Evolutionary conservation across 2,329 filamentous ascomycete genomes (phyloP).

Genomic region (Lasiodiplodia sp.): DNA sequence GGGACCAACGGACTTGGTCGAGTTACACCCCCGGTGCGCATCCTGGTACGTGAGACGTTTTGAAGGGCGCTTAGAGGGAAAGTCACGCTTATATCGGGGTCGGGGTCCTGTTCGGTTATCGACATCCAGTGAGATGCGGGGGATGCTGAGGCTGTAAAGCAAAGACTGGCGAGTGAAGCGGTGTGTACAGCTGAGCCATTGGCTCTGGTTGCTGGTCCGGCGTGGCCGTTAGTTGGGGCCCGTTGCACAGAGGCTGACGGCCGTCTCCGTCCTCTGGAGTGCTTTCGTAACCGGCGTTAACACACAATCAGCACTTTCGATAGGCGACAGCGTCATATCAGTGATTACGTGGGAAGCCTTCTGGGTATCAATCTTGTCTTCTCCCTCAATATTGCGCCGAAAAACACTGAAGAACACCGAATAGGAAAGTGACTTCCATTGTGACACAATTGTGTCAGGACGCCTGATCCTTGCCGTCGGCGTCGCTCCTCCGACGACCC

Average conservation of each 20-base stretch:
- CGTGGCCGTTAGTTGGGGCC: not conserved
- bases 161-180: not conserved
- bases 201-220: not conserved
- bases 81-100: not conserved
- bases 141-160: not conserved
- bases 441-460: not conserved
- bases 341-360: not conserved
- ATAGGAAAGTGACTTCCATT: not conserved
- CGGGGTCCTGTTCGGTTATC: not conserved
- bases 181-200: not conserved
- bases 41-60: not conserved
- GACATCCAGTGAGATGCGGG: not conserved
- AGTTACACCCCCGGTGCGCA: constrained; percentile 18
- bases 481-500: not conserved
- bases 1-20: not conserved
- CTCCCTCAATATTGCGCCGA: not conserved
- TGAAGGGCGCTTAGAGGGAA: constrained; percentile 4
- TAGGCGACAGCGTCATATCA: not conserved
- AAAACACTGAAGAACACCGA: not conserved
- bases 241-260: constrained; percentile 7
- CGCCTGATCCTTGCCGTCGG: not conserved
- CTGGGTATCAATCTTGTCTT: constrained; percentile 9
- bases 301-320: too few relatives aligned
- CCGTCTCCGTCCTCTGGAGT: not conserved
- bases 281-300: not conserved